These are phyloP conservation scores for Encephalitozoon hellem DNA, from an alignment of 371 early-diverging fungal genomes.

Conservation along the genomic window DNA sequence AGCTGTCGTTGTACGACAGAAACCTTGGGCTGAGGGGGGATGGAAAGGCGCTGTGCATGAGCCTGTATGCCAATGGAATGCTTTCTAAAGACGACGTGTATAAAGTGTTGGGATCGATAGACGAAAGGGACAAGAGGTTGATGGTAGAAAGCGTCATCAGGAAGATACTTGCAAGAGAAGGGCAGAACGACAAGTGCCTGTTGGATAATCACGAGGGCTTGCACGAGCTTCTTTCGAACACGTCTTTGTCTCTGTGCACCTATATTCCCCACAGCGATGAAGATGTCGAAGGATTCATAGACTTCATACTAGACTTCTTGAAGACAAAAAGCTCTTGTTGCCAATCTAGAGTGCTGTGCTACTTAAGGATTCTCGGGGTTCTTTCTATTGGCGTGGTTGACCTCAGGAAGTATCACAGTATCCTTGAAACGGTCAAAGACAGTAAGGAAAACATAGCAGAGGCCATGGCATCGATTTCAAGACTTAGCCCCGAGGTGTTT, in stretches of 20 bases:
- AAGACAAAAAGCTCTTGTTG: conserved; percentile 5
- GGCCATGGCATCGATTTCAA: background rate
- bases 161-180: conserved; percentile 9
- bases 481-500: background rate
- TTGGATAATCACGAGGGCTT: background rate
- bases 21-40: background rate
- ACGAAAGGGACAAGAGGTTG: background rate
- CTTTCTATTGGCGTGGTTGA: background rate
- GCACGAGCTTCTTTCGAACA: conserved; percentile 2
- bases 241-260: background rate
- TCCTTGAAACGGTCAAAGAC: conserved; percentile 24
- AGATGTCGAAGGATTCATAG: conserved; percentile 18
- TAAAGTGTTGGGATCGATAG: background rate
- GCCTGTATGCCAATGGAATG: background rate
- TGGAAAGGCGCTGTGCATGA: background rate
- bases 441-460: conserved; percentile 1
- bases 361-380: conserved; percentile 17
- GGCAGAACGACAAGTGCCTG: background rate
- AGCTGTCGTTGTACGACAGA: conserved; percentile 18
- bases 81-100: background rate
- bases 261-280: background rate
- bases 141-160: background rate
- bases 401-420: background rate
- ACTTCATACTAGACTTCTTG: conserved; percentile 11
- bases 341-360: background rate